Conservation (phyloP, 164 flowering plant species). For the Kingdonia uniflora region DNA sequence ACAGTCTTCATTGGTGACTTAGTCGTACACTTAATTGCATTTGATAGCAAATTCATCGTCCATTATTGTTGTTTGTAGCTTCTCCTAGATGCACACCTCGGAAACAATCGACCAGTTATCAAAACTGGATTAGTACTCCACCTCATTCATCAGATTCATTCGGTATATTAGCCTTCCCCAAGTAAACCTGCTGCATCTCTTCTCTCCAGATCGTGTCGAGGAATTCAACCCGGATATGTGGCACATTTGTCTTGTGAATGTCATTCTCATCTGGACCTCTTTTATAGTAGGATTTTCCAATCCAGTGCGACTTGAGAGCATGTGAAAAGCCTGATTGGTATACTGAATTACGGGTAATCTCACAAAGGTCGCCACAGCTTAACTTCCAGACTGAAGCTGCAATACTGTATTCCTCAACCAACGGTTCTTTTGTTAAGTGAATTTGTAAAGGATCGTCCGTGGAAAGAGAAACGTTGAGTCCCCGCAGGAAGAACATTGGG, state of each 20-base stretch:
- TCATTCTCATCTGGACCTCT: constrained; percentile 96
- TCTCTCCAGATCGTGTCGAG: constrained; percentile 88
- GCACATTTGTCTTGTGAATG: constrained; percentile 92
- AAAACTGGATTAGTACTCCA: not conserved
- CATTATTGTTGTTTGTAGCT: too few relatives aligned
- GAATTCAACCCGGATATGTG: constrained; percentile 89
- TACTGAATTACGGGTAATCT: constrained; percentile 78
- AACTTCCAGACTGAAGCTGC: constrained; percentile 11
- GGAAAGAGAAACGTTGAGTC: constrained; percentile 8
- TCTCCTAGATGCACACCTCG: too few relatives aligned
- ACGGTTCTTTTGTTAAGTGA: constrained; percentile 8
- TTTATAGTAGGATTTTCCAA: constrained; percentile 75
- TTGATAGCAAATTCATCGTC: too few relatives aligned
- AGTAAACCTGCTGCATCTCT: constrained; percentile 78
- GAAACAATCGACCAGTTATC: too few relatives aligned
- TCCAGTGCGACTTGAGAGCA: constrained; percentile 93
- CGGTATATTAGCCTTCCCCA: constrained; percentile 50
- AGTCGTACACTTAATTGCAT: too few relatives aligned
- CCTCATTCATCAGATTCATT: constrained; percentile 30
- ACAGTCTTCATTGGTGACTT: too few relatives aligned
- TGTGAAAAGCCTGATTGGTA: constrained; percentile 94
- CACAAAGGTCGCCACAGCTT: constrained; percentile 6
- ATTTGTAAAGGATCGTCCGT: constrained; percentile 9
- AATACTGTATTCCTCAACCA: constrained; percentile 7
- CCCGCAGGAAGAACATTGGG: constrained; percentile 7